phyloP scores from a whole-genome alignment of 1,284 basidiomycete species.

The Ustilago nuda region DNA sequence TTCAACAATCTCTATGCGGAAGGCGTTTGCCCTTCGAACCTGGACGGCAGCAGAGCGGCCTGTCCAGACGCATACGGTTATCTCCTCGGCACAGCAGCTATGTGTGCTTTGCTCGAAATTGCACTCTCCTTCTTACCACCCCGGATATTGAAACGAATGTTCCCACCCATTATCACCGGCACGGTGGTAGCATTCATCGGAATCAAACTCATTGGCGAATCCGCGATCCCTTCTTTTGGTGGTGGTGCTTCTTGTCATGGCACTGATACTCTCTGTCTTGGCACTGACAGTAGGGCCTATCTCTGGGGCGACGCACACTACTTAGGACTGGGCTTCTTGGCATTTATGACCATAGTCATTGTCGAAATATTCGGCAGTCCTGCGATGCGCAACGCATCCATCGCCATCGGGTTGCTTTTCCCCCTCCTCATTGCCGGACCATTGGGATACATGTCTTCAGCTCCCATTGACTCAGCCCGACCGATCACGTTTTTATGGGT shows the following conservation, averaged over 20 bases:
- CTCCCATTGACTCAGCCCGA: conserved; percentile 47
- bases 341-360: conserved; percentile 81
- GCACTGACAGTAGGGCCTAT: conserved; percentile 73
- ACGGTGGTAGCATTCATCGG: conserved; percentile 73
- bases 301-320: conserved; percentile 82
- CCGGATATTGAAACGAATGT: conserved; percentile 75
- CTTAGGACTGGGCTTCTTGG: conserved; percentile 85
- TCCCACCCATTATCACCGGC: conserved; percentile 83
- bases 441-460: conserved; percentile 49
- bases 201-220: conserved; percentile 78
- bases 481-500: conserved; percentile 73
- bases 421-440: conserved; percentile 58
- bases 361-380: conserved; percentile 79
- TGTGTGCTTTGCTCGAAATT: conserved; percentile 85
- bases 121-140: conserved; percentile 79
- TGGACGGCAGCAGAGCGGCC: conserved; percentile 76
- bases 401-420: conserved; percentile 68
- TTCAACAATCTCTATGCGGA: conserved; percentile 80
- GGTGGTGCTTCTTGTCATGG: conserved; percentile 77
- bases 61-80: conserved; percentile 73
- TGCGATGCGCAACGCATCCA: conserved; percentile 77
- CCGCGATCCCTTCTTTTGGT: conserved; percentile 82
- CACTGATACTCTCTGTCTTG: conserved; percentile 73
- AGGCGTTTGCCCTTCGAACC: conserved; percentile 78
- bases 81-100: conserved; percentile 77